Evolutionary conservation across 2,329 filamentous ascomycete species (phyloP).

Genomic region (Colletotrichum neosansevieriae): DNA sequence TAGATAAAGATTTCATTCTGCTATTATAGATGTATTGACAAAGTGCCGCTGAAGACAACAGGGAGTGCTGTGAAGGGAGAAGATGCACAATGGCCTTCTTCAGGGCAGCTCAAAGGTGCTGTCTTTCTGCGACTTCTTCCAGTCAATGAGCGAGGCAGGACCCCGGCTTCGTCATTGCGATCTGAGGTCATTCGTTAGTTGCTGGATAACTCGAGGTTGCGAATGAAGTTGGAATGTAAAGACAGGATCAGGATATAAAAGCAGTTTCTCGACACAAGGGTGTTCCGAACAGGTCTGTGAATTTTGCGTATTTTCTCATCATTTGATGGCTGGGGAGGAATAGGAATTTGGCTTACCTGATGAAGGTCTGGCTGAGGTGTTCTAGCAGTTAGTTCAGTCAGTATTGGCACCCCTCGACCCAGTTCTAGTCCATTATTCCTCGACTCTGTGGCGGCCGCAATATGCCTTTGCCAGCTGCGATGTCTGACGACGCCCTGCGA

Average conservation of each 20-base stretch:
- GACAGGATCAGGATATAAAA: conserved; percentile 41
- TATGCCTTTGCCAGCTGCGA: too few relatives aligned
- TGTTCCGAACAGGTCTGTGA: conserved; percentile 52
- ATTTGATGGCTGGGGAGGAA: conserved; percentile 35
- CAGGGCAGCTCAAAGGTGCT: not conserved
- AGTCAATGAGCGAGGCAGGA: not conserved
- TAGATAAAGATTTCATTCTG: conserved; percentile 9
- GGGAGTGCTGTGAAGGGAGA: not conserved
- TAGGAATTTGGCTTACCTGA: conserved; percentile 18
- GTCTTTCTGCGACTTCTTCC: not conserved
- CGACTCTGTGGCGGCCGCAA: too few relatives aligned
- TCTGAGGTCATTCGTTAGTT: conserved; percentile 29
- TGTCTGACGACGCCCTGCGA: too few relatives aligned
- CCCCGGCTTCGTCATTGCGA: not conserved
- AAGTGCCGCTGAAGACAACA: not conserved
- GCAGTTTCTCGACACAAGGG: conserved; percentile 47
- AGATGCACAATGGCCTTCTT: conserved; percentile 2
- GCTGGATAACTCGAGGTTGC: not conserved
- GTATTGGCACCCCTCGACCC: too few relatives aligned
- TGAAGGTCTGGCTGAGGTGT: not conserved
- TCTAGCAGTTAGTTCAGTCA: not conserved
- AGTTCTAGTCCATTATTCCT: not conserved
- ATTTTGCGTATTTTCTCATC: conserved; percentile 46
- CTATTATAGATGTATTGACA: conserved; percentile 2
- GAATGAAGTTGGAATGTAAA: conserved; percentile 3